Base-by-base conservation (phyloP, 2,329 filamentous ascomycete species). In the Colletotrichum chrysophilum region DNA sequence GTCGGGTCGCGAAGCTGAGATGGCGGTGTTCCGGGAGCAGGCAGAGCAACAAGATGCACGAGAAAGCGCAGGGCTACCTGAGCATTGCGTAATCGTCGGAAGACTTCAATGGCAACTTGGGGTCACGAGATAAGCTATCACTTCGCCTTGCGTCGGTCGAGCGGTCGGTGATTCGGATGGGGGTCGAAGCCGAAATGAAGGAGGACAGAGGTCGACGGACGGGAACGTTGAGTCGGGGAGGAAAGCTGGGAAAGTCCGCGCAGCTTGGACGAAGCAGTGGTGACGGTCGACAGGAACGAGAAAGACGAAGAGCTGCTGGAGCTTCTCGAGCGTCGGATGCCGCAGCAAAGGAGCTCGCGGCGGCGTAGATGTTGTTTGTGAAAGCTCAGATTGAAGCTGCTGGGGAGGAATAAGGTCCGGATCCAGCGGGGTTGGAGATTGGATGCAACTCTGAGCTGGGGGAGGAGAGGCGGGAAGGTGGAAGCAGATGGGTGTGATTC, bases 361-460 rank as follows among this genome's bases (percentile, higher is more conserved):
- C 55, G 9, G 55, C 66, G 24, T 38, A 24, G 9, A 34, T n/a
- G 32, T 13, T 62, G 73, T 14, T 36, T 43, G 43, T 21, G 21
- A 7, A 32, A 52, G n/a, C 18, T 56, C 21, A 55, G 36, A 32
- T 14, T 26, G 70, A 14, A 56, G 61, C 16, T 67, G 48, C 24
- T 67, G 30, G 43, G 14, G 60, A 65, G 64, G 64, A 69, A 73
- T 65, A 4, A 69, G 32, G 48, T 60, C 73, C 73, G 70, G 70
- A 58, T 64, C 38, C 70, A 68, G 70, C 74, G 70, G 74, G 74
- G 64, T 65, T 75, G 56, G 65, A 65, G 64, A 75, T 68, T 75
- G 73, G 32, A 43, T 58, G 61, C 62, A 26, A 66, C 71, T 36
- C 43, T 58, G 52, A 13, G 21, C 13, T 58, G 24, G 32, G 32